These are phyloP conservation scores for Dipodascus geniculatus DNA, from an alignment of 805 yeast species.

Conservation along the genomic window DNA sequence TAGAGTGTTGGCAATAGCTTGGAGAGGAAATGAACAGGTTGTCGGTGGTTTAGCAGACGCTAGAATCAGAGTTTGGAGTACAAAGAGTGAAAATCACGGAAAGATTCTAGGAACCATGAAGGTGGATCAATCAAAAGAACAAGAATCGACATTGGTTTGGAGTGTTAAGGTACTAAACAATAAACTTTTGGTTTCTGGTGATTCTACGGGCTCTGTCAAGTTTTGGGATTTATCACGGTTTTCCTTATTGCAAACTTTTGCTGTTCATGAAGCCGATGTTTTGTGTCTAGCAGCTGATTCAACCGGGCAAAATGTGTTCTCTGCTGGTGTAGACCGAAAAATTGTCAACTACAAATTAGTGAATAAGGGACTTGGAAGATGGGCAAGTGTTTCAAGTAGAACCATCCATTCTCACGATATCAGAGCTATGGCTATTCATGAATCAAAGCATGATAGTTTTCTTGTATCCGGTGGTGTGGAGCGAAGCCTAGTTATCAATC, in stretches of 20 bases:
- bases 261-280: constrained; percentile 85
- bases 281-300: constrained; percentile 55
- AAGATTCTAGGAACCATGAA: constrained; percentile 75
- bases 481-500: constrained; percentile 35
- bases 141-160: constrained; percentile 87
- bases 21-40: constrained; percentile 54
- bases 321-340: constrained; percentile 91
- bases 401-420: constrained; percentile 79
- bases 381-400: constrained; percentile 70
- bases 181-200: constrained; percentile 84
- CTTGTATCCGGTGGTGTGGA: constrained; percentile 42
- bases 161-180: constrained; percentile 52
- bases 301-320: constrained; percentile 52
- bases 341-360: constrained; percentile 59
- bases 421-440: constrained; percentile 60
- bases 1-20: constrained; percentile 66
- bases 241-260: constrained; percentile 69
- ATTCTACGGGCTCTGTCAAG: constrained; percentile 88
- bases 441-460: constrained; percentile 47
- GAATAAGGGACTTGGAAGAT: constrained; percentile 34
- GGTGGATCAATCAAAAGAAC: constrained; percentile 73
- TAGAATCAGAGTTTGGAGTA: constrained; percentile 71
- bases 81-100: constrained; percentile 34
- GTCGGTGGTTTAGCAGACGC: constrained; percentile 97
- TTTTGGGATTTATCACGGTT: constrained; percentile 70